Evolutionary conservation across 1,284 basidiomycete genomes (phyloP).

Genomic region (Leccinum pachyderme): DNA sequence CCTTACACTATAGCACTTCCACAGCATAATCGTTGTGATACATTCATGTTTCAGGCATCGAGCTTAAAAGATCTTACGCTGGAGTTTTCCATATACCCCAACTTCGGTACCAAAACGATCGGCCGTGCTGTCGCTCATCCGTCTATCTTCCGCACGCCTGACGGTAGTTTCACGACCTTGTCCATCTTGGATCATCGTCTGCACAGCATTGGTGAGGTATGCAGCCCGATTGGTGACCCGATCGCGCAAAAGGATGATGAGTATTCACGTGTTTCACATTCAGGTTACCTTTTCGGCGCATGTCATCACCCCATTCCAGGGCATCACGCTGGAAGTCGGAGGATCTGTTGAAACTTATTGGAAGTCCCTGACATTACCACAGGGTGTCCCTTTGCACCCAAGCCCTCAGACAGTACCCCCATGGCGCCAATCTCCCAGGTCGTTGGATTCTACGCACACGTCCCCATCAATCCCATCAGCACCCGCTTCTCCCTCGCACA

Average conservation of each 20-base stretch:
- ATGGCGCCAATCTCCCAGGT: conserved; percentile 36
- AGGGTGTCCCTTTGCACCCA: conserved; percentile 39
- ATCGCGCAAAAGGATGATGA: conserved; percentile 9
- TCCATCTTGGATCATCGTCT: conserved; percentile 93
- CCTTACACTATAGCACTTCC: conserved; percentile 90
- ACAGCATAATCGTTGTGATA: conserved; percentile 75
- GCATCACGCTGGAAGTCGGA: conserved; percentile 93
- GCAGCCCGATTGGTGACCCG: neutral
- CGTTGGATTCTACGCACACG: conserved; percentile 54
- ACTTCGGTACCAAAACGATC: conserved; percentile 97
- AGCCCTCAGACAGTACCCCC: conserved; percentile 25
- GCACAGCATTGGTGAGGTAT: conserved; percentile 91
- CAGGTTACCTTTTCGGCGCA: conserved; percentile 89
- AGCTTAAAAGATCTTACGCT: conserved; percentile 71
- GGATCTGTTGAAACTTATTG: conserved; percentile 96
- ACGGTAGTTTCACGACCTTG: conserved; percentile 47
- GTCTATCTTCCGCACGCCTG: conserved; percentile 63
- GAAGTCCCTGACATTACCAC: conserved; percentile 80
- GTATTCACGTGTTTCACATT: conserved; percentile 14
- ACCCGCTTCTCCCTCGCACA: conserved; percentile 38
- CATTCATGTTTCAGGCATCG: conserved; percentile 85
- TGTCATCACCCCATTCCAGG: conserved; percentile 88
- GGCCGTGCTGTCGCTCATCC: conserved; percentile 90
- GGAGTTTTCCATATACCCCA: conserved; percentile 96
- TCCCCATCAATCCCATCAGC: conserved; percentile 62